Base-by-base conservation (phyloP, 2,329 filamentous ascomycete species). In the Decorospora gaudefroyi region DNA sequence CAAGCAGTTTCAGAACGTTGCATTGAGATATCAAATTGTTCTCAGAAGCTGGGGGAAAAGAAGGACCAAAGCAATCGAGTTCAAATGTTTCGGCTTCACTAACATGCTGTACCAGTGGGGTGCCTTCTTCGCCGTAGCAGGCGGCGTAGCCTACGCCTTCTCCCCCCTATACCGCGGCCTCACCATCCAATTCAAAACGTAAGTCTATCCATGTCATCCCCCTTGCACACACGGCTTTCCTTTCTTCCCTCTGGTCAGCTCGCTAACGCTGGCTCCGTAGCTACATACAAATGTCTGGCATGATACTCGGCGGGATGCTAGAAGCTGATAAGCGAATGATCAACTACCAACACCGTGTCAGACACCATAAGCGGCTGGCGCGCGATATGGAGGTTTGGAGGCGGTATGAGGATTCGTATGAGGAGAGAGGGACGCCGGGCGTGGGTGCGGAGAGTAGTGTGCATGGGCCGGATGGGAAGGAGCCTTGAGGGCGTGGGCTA, bases 241-340 rank as follows among this genome's bases (percentile, higher is more conserved):
- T 17, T 9, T 11, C 7, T 21, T 29, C 1, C 3, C 17, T n/a
- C n/a, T n/a, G n/a, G n/a, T n/a, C n/a, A n/a, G 18, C 15, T 41
- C 16, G 30, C 35, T 50, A 18, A 33, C 61, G 5, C 7, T 22
- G n/a, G 9, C 7, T 1, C 0, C 8, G n/a, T n/a, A 91, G 88
- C 19, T 92, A 89, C 64, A 75, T 91, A 11, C 87, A 90, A 68
- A 89, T 90, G 85, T 88, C 85, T n/a, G 85, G 83, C 48, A 91
- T 91, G 87, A 84, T 87, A n/a, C 62, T 89, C 22, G 88, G 88
- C 29, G 79, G 83, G 61, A 87, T 88, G 78, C 78, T 91, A 40
- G 86, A 90, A 73, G 88, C 87, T 2, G 88, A 92, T 62, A 72
- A 76, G 42, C 77, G 84, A 35, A 75, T 91, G 58, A 78, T 85